These are phyloP conservation scores for Thelonectria discophora DNA, from an alignment of 2,329 filamentous ascomycete species.

Conservation along the genomic window DNA sequence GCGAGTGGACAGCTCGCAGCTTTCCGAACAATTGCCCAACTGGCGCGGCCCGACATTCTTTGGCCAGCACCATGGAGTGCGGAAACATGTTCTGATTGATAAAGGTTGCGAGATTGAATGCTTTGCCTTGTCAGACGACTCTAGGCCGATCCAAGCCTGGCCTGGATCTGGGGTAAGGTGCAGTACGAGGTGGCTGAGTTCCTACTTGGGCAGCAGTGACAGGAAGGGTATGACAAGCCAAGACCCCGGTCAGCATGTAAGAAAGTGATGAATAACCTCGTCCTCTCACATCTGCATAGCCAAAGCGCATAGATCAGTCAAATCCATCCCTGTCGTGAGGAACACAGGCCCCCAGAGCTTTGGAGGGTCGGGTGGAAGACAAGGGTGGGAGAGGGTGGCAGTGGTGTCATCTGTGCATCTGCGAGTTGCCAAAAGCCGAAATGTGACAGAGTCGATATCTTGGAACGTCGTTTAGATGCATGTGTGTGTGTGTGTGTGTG, in stretches of 20 bases:
- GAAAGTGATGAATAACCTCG: constrained; percentile 9
- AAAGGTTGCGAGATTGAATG: background rate
- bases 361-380: constrained; percentile 15
- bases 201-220: background rate
- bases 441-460: constrained; percentile 30
- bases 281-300: constrained; percentile 11
- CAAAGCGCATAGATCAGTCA: constrained; percentile 22
- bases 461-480: constrained; percentile 12
- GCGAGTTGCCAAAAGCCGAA: constrained; percentile 28
- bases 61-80: background rate
- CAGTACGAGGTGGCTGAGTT: constrained; percentile 7
- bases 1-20: background rate
- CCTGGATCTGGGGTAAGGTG: constrained; percentile 15
- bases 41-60: background rate
- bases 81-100: background rate
- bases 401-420: constrained; percentile 41
- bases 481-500: background rate
- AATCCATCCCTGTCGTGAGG: constrained; percentile 5
- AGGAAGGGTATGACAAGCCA: constrained; percentile 3
- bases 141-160: background rate
- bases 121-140: constrained; percentile 11
- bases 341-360: constrained; percentile 19
- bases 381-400: constrained; percentile 16
- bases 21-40: background rate
- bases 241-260: background rate